phyloP scores from a whole-genome alignment of 345 rosid genomes.

The Brassica nigra region DNA sequence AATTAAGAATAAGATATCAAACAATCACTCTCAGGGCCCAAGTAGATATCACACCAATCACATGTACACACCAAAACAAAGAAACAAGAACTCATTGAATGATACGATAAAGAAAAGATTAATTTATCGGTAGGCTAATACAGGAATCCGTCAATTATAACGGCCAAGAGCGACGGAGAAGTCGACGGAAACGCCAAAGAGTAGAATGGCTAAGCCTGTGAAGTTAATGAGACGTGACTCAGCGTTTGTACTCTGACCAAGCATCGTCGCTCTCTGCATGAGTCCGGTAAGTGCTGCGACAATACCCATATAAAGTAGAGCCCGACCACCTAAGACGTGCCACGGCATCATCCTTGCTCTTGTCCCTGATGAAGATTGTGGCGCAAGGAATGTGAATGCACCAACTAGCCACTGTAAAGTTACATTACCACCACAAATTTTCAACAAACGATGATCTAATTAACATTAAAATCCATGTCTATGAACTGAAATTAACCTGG shows the following conservation, averaged over 20 bases:
- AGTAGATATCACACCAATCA: conserved; percentile 30
- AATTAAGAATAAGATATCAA: background rate
- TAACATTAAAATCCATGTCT: background rate
- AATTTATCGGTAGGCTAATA: background rate
- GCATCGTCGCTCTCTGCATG: conserved; percentile 51
- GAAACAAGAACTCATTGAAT: conserved; percentile 6
- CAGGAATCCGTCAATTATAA: conserved; percentile 39
- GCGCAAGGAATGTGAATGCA: conserved; percentile 46
- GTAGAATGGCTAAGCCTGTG: conserved; percentile 59
- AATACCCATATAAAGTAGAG: conserved; percentile 66
- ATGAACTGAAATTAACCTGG: conserved; percentile 53
- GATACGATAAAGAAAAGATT: background rate
- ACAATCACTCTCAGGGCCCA: conserved; percentile 13
- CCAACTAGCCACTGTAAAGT: conserved; percentile 71
- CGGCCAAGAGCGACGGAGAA: conserved; percentile 71
- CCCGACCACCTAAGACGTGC: conserved; percentile 77
- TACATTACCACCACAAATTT: conserved; percentile 3
- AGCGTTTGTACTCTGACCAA: conserved; percentile 16
- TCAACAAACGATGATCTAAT: background rate
- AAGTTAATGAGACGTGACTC: conserved; percentile 78
- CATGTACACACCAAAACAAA: conserved; percentile 25
- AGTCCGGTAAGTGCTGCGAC: conserved; percentile 85
- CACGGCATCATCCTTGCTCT: conserved; percentile 56
- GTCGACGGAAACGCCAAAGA: conserved; percentile 83
- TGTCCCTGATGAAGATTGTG: conserved; percentile 16